A percentile compares a stretch with the other conserved stretches of the same genome.
Conservation (phyloP, 1,284 basidiomycete species). For the Microbotryum scabiosae region DNA sequence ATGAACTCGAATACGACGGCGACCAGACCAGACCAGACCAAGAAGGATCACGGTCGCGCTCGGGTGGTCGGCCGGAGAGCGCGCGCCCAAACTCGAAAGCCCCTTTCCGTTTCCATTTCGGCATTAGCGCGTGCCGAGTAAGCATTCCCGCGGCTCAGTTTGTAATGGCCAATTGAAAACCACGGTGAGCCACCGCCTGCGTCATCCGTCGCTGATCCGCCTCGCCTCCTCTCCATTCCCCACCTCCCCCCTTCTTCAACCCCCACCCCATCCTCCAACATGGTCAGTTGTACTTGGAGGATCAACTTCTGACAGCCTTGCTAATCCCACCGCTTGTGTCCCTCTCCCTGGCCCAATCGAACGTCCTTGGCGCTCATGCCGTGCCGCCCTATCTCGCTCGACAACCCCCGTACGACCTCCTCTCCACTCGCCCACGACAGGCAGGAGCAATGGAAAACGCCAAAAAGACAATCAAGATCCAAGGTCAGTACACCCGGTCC, state of each 20-base stretch:
- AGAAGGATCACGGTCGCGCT: too few relatives aligned
- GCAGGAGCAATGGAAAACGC: slow-evolving; percentile 88
- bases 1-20: too few relatives aligned
- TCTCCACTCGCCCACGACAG: slow-evolving; percentile 1
- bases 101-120: too few relatives aligned
- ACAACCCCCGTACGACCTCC: not conserved
- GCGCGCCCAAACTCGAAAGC: too few relatives aligned
- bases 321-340: not conserved
- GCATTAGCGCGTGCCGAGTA: too few relatives aligned
- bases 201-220: not conserved
- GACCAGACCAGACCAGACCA: too few relatives aligned
- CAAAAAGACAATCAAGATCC: slow-evolving; percentile 61
- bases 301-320: not conserved
- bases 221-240: too few relatives aligned
- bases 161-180: not conserved
- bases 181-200: not conserved
- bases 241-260: too few relatives aligned
- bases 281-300: too few relatives aligned
- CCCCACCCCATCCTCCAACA: too few relatives aligned
- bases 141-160: not conserved
- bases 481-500: slow-evolving; percentile 44
- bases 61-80: too few relatives aligned
- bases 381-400: not conserved
- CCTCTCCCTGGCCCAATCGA: not conserved
- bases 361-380: not conserved